Evolutionary conservation across 768 basidiomycete species (phyloP), one percentile per base, ranked within the genome.

Genomic region (Leucogyrophana mollusca): DNA sequence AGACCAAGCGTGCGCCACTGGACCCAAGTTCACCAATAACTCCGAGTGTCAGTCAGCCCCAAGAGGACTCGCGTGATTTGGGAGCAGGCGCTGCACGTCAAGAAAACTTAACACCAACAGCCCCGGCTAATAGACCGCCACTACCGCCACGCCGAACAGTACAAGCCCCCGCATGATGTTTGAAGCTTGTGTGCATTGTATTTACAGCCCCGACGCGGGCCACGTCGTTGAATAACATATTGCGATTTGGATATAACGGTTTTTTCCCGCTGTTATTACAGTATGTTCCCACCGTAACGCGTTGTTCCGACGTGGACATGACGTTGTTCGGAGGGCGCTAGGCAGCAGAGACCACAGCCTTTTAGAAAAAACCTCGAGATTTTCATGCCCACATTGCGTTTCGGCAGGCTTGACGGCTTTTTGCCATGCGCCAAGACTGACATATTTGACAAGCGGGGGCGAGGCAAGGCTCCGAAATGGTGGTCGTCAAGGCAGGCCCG

Each of bases 81-180:
- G n/a, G n/a, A n/a, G n/a, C 22, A 45, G 16, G 23, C 9, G 4
- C 27, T 33, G 40, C 39, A 39, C n/a, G 34, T 46, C 5, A 34
- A 13, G 21, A 39, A 44, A 6, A 9, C 37, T 30, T 25, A 37
- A 25, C 34, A 32, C 25, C 18, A 2, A 30, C 43, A 24, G 40
- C 23, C 25, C 37, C 46, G 10, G 48, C 53, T 37, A 49, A 40
- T 33, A 67, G 51, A 34, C 67, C 67, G 2, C 67, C 68, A 10
- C 52, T 69, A 33, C 68, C 68, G n/a, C 68, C 68, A n/a, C 66
- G 68, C 32, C 56, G 57, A 34, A 6, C 27, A 30, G 23, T 43
- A 23, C 53, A 37, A 30, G 35, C 45, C 7, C 39, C 52, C 9
- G 40, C n/a, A 34, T 61, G 46, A 62, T 20, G 13, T 2, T n/a